Conservation (phyloP, 257 asterid genomes). For the Nicotiana attenuata region DNA sequence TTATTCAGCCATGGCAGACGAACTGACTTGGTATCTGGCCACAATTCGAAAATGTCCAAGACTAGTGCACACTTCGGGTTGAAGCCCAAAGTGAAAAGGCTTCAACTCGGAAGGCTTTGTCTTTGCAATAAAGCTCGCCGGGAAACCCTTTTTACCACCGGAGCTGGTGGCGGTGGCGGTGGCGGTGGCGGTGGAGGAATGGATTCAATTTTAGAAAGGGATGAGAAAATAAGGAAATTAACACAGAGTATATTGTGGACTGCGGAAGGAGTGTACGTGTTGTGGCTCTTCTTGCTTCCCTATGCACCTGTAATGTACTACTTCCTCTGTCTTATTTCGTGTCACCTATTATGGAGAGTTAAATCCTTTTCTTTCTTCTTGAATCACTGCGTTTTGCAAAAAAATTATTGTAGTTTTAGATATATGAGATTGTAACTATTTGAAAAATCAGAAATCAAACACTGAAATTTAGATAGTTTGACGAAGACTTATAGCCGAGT, state of each 20-base stretch:
- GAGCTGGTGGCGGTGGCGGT: constrained; percentile 36
- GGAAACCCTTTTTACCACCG: constrained; percentile 5
- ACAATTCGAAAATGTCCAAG: neutral
- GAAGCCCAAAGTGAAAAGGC: neutral
- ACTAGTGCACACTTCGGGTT: neutral
- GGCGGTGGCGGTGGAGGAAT: constrained; percentile 15
- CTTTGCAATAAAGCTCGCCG: constrained; percentile 11
- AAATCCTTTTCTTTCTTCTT: neutral
- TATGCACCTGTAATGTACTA: constrained; percentile 76
- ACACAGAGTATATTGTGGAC: constrained; percentile 54
- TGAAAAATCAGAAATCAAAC: too few relatives aligned
- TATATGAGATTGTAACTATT: too few relatives aligned
- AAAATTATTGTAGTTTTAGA: too few relatives aligned
- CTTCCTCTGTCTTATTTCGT: neutral
- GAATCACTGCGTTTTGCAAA: too few relatives aligned
- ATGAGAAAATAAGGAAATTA: constrained; percentile 41
- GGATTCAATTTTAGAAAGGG: constrained; percentile 40
- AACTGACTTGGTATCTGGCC: constrained; percentile 6
- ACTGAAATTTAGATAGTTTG: too few relatives aligned
- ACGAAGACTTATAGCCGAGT: too few relatives aligned
- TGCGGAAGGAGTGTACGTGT: constrained; percentile 60
- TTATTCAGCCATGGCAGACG: neutral
- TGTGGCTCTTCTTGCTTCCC: constrained; percentile 95
- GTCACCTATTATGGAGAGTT: neutral
- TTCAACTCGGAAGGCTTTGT: constrained; percentile 5